Percentiles rank a stretch among this genome's conserved stretches.
Conservation (phyloP, 2,329 filamentous ascomycete genomes). For the Pseudogymnoascus verrucosus region DNA sequence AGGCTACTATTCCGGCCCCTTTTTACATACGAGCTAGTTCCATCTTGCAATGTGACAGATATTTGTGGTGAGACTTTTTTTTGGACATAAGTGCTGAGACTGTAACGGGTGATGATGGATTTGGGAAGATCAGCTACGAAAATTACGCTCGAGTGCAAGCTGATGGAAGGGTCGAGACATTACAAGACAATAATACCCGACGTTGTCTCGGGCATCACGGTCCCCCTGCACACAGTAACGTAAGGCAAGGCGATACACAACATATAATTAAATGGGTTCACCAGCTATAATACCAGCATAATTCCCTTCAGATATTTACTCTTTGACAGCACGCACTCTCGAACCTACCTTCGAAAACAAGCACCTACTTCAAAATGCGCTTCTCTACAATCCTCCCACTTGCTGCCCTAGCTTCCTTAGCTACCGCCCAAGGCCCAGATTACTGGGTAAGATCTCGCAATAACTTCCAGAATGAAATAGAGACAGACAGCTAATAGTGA, state of each 20-base stretch:
- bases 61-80: background rate
- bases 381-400: background rate
- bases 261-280: background rate
- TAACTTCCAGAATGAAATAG: background rate
- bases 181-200: background rate
- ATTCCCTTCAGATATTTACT: background rate
- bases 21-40: background rate
- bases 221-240: background rate
- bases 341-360: background rate
- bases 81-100: background rate
- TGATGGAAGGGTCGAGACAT: background rate
- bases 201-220: background rate
- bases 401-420: background rate
- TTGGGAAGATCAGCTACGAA: background rate
- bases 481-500: background rate
- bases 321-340: background rate
- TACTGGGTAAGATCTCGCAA: background rate
- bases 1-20: background rate
- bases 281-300: background rate
- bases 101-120: background rate
- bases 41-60: background rate
- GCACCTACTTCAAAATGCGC: background rate
- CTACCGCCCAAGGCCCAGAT: background rate
- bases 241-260: background rate
- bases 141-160: background rate